Evolutionary conservation across 495 filamentous ascomycete genomes (phyloP).

Genomic region (Podospora pseudocomata): DNA sequence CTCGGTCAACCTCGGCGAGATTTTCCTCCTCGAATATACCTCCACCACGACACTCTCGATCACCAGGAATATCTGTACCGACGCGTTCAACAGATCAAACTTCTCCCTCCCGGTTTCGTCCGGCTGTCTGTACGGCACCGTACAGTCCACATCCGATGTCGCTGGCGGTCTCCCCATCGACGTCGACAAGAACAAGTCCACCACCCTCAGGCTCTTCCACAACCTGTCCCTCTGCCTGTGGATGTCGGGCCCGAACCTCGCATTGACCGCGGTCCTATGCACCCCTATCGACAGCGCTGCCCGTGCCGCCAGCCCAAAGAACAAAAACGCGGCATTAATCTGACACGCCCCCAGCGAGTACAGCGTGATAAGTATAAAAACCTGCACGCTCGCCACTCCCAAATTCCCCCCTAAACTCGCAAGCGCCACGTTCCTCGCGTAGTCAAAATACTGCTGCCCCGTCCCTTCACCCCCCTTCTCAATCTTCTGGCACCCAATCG

Average conservation of each 20-base stretch:
- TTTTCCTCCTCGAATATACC: constrained; percentile 45
- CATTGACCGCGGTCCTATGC: constrained; percentile 59
- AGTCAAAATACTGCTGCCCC: constrained; percentile 53
- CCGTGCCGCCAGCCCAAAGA: constrained; percentile 55
- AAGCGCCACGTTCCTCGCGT: constrained; percentile 54
- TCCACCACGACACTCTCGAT: constrained; percentile 41
- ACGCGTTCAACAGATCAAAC: constrained; percentile 43
- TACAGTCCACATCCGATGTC: constrained; percentile 56
- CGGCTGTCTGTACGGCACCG: constrained; percentile 37
- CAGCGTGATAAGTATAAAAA: constrained; percentile 55
- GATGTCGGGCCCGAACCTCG: constrained; percentile 50
- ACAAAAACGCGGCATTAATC: constrained; percentile 59
- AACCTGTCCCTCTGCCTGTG: constrained; percentile 52
- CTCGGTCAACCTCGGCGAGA: constrained; percentile 43
- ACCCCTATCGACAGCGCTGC: constrained; percentile 59
- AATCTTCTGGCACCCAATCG: constrained; percentile 57
- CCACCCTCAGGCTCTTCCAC: constrained; percentile 59
- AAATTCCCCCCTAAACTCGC: constrained; percentile 54
- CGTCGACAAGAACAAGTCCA: constrained; percentile 58
- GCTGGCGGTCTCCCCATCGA: constrained; percentile 59
- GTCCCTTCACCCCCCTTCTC: constrained; percentile 36
- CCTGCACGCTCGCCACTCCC: constrained; percentile 55
- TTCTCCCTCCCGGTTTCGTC: constrained; percentile 31
- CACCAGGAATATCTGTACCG: constrained; percentile 42
- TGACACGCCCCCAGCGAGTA: constrained; percentile 60